Evolutionary conservation across 805 yeast genomes (phyloP).

Genomic region (Nakazawaea anatomiae): DNA sequence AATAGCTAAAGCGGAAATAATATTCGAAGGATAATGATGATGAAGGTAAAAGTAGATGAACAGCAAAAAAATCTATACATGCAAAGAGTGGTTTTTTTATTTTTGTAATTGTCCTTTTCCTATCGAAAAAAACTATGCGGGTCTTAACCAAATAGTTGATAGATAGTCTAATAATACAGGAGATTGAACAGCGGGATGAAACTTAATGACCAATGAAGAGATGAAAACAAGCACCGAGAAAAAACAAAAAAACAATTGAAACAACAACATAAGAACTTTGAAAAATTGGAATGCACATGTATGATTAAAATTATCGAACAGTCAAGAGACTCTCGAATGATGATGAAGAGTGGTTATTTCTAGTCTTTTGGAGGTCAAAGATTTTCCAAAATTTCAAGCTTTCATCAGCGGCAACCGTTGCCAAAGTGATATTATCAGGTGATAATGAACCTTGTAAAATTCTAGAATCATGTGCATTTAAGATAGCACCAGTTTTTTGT

Average conservation of each 20-base stretch:
- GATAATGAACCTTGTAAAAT: conserved; percentile 78
- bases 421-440: conserved; percentile 86
- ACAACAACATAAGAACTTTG: not conserved
- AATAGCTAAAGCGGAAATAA: no score
- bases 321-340: conserved; percentile 6
- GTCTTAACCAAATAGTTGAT: no score
- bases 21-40: no score
- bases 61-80: no score
- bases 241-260: not conserved
- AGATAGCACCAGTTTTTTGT: conserved; percentile 82
- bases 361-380: conserved; percentile 49
- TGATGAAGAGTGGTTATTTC: not conserved
- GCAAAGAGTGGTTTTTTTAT: no score
- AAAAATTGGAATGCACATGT: not conserved
- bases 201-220: no score
- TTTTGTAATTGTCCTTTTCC: no score
- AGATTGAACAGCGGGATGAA: no score
- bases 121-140: no score
- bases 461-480: conserved; percentile 84
- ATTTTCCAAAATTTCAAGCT: conserved; percentile 92
- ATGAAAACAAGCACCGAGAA: no score
- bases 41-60: no score
- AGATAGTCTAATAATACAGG: no score
- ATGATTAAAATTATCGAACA: conserved; percentile 1
- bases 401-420: conserved; percentile 95